Evolutionary conservation across 2,329 filamentous ascomycete genomes (phyloP).

Genomic region (Epichloe baconii): DNA sequence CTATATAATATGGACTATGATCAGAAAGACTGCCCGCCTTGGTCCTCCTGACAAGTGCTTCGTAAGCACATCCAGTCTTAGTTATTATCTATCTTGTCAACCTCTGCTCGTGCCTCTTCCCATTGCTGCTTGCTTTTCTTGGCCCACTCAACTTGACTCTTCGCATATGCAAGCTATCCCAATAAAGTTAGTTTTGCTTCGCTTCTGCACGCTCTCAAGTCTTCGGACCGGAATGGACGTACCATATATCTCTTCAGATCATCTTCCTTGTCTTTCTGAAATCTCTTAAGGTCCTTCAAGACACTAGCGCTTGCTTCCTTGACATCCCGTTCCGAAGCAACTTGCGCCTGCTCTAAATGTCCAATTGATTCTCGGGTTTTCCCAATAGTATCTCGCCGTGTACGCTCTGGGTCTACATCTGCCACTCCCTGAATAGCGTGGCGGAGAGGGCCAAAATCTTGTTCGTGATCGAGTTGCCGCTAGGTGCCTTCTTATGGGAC

Average conservation of each 20-base stretch:
- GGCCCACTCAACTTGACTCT: constrained; percentile 89
- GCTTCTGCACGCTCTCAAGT: background rate
- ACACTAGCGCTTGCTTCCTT: constrained; percentile 84
- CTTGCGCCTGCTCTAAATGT: constrained; percentile 80
- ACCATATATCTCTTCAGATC: constrained; percentile 95
- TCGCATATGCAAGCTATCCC: constrained; percentile 71
- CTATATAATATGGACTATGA: constrained; percentile 1
- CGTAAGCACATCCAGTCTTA: constrained; percentile 14
- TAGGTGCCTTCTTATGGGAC: constrained; percentile 65
- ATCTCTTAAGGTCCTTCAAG: constrained; percentile 77
- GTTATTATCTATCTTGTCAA: constrained; percentile 68
- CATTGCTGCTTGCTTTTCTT: constrained; percentile 80
- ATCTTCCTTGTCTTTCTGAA: constrained; percentile 91
- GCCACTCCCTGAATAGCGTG: constrained; percentile 95
- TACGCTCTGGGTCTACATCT: constrained; percentile 89
- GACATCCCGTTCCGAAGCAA: constrained; percentile 81
- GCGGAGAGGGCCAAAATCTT: constrained; percentile 87
- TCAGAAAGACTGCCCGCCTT: background rate
- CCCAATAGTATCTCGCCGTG: constrained; percentile 81
- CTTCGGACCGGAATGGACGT: constrained; percentile 22
- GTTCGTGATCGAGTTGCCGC: constrained; percentile 79
- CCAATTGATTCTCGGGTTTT: constrained; percentile 83
- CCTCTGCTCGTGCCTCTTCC: constrained; percentile 79
- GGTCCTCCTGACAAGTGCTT: background rate
- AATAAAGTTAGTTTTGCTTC: constrained; percentile 11